phyloP scores from a whole-genome alignment of 805 yeast genomes.

The Kuraishia floccosa region DNA sequence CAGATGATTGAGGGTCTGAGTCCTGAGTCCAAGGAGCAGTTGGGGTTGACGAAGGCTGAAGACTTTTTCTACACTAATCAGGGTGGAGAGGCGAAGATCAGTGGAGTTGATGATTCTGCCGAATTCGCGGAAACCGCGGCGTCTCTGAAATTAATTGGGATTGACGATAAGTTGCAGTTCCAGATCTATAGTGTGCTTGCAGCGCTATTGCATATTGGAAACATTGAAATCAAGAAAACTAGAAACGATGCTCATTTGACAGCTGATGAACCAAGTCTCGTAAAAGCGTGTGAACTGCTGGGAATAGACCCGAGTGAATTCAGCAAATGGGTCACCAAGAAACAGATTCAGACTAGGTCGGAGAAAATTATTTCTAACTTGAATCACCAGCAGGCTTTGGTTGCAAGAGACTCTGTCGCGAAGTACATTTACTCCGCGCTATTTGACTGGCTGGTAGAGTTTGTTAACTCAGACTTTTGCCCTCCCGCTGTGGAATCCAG shows the following conservation, averaged over 20 bases:
- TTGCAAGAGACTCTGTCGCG: constrained; percentile 95
- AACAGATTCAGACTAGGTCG: constrained; percentile 84
- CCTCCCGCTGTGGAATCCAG: constrained; percentile 53
- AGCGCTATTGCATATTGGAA: constrained; percentile 87
- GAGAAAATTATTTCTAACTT: constrained; percentile 84
- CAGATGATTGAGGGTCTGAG: constrained; percentile 73
- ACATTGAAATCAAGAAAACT: constrained; percentile 76
- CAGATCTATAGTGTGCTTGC: constrained; percentile 74
- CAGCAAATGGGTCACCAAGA: constrained; percentile 87
- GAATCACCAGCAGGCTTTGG: constrained; percentile 73
- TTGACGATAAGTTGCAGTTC: constrained; percentile 43
- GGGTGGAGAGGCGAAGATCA: constrained; percentile 65
- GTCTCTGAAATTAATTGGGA: constrained; percentile 75
- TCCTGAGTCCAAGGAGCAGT: constrained; percentile 37
- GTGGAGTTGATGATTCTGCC: constrained; percentile 69
- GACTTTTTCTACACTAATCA: constrained; percentile 80
- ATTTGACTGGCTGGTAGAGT: constrained; percentile 90
- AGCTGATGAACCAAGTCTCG: constrained; percentile 78
- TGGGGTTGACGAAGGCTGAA: constrained; percentile 52
- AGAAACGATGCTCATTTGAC: constrained; percentile 73
- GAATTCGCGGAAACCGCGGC: constrained; percentile 70
- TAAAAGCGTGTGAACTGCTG: constrained; percentile 72
- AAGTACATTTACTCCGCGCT: constrained; percentile 86
- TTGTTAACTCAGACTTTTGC: constrained; percentile 73
- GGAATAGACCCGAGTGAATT: constrained; percentile 67